phyloP scores from a whole-genome alignment of 441 rosid genomes.

The Euphorbia schlechtendalii region DNA sequence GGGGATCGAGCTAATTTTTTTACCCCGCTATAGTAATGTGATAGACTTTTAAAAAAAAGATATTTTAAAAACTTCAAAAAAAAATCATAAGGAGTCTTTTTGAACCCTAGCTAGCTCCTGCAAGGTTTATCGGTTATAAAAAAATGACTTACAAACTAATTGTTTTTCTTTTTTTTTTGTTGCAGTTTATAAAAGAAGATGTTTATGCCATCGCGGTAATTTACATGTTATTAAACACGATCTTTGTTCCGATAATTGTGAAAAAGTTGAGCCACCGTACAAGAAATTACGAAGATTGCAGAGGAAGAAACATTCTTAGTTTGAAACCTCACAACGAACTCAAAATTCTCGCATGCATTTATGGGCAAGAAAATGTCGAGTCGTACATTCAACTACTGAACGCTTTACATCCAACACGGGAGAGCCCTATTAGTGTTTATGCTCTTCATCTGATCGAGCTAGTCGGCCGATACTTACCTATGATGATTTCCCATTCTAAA shows the following conservation, averaged over 20 bases:
- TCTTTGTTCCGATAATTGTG: conserved; percentile 30
- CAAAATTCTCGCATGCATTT: conserved; percentile 40
- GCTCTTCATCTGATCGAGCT: conserved; percentile 44
- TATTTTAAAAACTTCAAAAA: too few species aligned
- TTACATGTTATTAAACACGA: conserved; percentile 16
- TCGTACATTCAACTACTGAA: conserved; percentile 30
- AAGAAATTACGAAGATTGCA: conserved; percentile 35
- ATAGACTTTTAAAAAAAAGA: too few species aligned
- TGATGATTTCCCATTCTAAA: conserved; percentile 32
- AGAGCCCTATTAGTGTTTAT: conserved; percentile 23
- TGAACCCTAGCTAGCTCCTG: too few species aligned
- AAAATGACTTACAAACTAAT: too few species aligned
- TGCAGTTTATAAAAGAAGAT: conserved; percentile 16
- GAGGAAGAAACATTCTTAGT: conserved; percentile 34
- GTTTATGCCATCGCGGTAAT: neutral
- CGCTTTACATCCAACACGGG: conserved; percentile 23
- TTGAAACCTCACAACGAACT: conserved; percentile 17
- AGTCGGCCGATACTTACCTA: conserved; percentile 32
- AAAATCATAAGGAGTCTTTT: too few species aligned
- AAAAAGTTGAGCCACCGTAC: conserved; percentile 44
- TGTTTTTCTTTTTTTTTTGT: too few species aligned
- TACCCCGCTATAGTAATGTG: too few species aligned
- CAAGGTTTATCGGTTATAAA: too few species aligned
- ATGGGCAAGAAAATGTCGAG: conserved; percentile 33
- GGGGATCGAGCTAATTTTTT: too few species aligned